These are phyloP conservation scores for Saccharomycopsis sp. DNA, from an alignment of 805 yeast species.

Conservation along the genomic window DNA sequence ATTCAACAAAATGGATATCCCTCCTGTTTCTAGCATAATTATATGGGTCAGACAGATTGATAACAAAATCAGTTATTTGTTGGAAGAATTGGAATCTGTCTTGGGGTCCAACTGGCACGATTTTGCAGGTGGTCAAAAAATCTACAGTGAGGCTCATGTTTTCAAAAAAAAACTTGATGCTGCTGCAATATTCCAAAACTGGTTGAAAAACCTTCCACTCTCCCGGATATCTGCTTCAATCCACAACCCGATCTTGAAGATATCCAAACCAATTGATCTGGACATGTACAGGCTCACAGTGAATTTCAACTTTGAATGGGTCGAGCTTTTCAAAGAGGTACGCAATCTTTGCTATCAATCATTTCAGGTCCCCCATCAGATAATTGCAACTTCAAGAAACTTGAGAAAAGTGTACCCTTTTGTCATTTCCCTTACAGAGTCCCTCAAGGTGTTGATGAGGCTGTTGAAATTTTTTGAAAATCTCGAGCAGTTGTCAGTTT, in stretches of 20 bases:
- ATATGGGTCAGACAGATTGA: slow-evolving; percentile 47
- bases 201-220: slow-evolving; percentile 34
- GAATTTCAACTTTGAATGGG: slow-evolving; percentile 41
- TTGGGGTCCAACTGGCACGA: slow-evolving; percentile 54
- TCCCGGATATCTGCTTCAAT: slow-evolving; percentile 18
- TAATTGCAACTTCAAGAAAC: slow-evolving; percentile 39
- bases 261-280: slow-evolving; percentile 26
- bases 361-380: slow-evolving; percentile 46
- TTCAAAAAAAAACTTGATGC: slow-evolving; percentile 41
- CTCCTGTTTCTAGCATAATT: slow-evolving; percentile 38
- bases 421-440: slow-evolving; percentile 46
- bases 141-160: slow-evolving; percentile 40
- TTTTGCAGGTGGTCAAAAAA: slow-evolving; percentile 58
- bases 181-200: slow-evolving; percentile 33
- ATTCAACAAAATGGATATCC: slow-evolving; percentile 37
- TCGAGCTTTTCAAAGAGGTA: slow-evolving; percentile 44
- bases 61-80: slow-evolving; percentile 34
- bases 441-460: slow-evolving; percentile 34
- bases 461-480: slow-evolving; percentile 27
- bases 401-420: slow-evolving; percentile 48
- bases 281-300: slow-evolving; percentile 26
- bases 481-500: slow-evolving; percentile 34
- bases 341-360: slow-evolving; percentile 41
- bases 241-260: slow-evolving; percentile 33
- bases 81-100: slow-evolving; percentile 38